Evolutionary conservation across 768 basidiomycete species (phyloP).

Genomic region (Russula foetens): DNA sequence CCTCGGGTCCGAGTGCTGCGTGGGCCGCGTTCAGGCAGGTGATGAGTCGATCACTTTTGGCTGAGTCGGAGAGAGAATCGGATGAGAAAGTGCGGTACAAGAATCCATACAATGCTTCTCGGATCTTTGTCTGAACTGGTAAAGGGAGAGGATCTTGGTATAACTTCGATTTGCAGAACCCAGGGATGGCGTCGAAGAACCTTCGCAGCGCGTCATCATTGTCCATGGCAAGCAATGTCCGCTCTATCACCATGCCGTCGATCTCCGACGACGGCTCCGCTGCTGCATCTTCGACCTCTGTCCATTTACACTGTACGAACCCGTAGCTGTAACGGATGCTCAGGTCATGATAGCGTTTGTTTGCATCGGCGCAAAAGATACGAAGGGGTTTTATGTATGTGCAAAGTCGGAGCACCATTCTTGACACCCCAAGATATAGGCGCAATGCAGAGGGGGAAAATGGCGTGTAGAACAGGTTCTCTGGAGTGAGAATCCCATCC

Average conservation of each 20-base stretch:
- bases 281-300: neutral
- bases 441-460: too few species aligned
- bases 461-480: too few species aligned
- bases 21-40: neutral
- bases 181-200: neutral
- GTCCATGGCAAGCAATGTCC: neutral
- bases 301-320: neutral
- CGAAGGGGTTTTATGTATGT: too few species aligned
- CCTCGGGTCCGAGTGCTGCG: constrained; percentile 3
- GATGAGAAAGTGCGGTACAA: neutral
- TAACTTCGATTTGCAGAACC: neutral
- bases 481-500: too few species aligned
- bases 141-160: neutral
- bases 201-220: neutral
- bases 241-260: neutral
- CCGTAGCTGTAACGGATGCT: neutral
- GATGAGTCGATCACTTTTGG: neutral
- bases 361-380: too few species aligned
- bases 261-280: neutral
- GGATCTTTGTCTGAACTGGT: neutral
- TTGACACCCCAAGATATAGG: too few species aligned
- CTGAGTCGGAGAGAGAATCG: neutral
- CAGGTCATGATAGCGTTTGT: constrained; percentile 8
- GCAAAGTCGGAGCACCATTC: too few species aligned
- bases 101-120: neutral